A percentile compares a stretch with the other conserved stretches of the same genome.
Conservation (phyloP, 2,329 filamentous ascomycete species). For the Colletotrichum camelliae region DNA sequence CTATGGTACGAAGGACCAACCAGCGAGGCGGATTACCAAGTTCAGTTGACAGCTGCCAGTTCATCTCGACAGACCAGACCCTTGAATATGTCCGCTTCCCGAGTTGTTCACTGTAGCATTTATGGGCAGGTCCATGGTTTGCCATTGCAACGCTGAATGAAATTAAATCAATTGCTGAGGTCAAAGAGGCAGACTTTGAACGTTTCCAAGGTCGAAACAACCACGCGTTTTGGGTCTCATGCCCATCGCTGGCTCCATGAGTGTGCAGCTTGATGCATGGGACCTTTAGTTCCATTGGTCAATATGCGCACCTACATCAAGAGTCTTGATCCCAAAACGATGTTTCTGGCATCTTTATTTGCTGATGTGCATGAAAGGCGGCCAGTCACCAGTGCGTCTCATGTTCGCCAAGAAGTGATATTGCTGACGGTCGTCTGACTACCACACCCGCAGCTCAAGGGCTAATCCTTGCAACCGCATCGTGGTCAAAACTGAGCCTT, state of each 20-base stretch:
- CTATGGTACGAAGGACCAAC: background rate
- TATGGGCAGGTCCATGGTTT: fast-evolving
- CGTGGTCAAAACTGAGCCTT: background rate
- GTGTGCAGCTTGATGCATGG: too few species aligned
- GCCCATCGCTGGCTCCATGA: too few species aligned
- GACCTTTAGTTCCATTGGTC: background rate
- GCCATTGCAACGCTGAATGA: background rate
- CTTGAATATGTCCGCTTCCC: too few species aligned
- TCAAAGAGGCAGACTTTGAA: too few species aligned
- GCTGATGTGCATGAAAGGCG: background rate
- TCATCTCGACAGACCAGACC: background rate
- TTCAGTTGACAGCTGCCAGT: background rate
- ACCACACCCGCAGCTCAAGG: background rate
- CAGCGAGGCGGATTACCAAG: background rate
- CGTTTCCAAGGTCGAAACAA: too few species aligned
- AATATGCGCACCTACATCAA: background rate
- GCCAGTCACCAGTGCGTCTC: background rate
- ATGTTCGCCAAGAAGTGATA: background rate
- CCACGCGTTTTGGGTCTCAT: too few species aligned
- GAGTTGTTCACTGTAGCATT: background rate
- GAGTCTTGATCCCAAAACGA: background rate
- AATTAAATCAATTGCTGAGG: too few species aligned
- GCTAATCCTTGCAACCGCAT: background rate
- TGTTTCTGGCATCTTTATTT: background rate
- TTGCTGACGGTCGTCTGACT: background rate